Evolutionary conservation across 2,329 filamentous ascomycete genomes (phyloP).

Genomic region (Epichloe gansuensis): DNA sequence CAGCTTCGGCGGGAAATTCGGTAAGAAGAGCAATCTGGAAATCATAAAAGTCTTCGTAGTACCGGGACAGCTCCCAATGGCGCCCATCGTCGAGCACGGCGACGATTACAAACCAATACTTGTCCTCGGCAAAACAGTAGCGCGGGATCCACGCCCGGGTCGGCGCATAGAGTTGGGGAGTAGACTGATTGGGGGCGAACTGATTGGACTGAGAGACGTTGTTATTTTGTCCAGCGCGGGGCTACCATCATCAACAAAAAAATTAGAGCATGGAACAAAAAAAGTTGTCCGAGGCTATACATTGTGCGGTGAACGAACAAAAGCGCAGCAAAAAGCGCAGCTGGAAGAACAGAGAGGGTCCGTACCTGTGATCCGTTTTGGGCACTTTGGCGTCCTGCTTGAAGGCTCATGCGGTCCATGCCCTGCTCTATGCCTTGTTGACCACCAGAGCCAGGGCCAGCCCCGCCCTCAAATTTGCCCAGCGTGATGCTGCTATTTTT

Average conservation of each 20-base stretch:
- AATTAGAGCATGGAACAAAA: neutral
- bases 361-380: slow-evolving; percentile 18
- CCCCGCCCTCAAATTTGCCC: slow-evolving; percentile 66
- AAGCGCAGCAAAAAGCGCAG: neutral
- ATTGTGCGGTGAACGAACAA: neutral
- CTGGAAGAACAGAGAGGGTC: neutral
- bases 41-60: slow-evolving; percentile 98
- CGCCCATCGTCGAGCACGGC: slow-evolving; percentile 79
- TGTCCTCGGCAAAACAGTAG: slow-evolving; percentile 93
- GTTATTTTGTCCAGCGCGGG: slow-evolving; percentile 15
- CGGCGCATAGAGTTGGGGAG: slow-evolving; percentile 55
- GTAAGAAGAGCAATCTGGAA: slow-evolving; percentile 93
- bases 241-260: neutral
- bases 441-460: slow-evolving; percentile 24
- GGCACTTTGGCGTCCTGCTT: slow-evolving; percentile 14
- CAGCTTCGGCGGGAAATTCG: slow-evolving; percentile 83
- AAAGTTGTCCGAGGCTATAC: too few relatives aligned
- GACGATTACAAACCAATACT: slow-evolving; percentile 98
- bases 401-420: slow-evolving; percentile 70
- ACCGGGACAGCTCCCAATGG: slow-evolving; percentile 84
- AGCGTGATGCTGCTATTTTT: slow-evolving; percentile 98
- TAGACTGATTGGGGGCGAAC: slow-evolving; percentile 27
- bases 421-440: slow-evolving; percentile 45
- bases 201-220: slow-evolving; percentile 20
- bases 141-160: slow-evolving; percentile 74